These are phyloP conservation scores for Penicillium vulpinum DNA, from an alignment of 2,329 filamentous ascomycete species.

Conservation along the genomic window DNA sequence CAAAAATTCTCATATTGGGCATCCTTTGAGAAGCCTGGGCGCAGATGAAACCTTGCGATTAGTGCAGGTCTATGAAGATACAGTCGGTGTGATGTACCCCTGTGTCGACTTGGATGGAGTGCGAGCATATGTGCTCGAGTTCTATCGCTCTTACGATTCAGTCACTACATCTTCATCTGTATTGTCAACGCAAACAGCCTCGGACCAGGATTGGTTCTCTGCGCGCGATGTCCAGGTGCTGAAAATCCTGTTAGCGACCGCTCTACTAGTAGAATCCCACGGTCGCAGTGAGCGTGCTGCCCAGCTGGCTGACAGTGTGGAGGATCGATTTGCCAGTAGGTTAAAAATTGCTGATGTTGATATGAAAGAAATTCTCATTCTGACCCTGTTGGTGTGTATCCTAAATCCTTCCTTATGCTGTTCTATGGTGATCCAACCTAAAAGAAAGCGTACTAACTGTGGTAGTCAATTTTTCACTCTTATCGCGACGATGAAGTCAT, in stretches of 20 bases:
- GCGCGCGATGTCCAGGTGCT: constrained; percentile 63
- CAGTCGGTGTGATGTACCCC: constrained; percentile 87
- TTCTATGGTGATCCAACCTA: not conserved
- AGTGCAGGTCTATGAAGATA: constrained; percentile 77
- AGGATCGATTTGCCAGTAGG: constrained; percentile 36
- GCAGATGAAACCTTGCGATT: constrained; percentile 76
- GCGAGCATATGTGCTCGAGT: constrained; percentile 48
- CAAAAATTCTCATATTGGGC: constrained; percentile 47
- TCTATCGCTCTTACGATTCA: constrained; percentile 17
- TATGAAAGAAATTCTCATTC: constrained; percentile 40
- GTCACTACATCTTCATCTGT: not conserved
- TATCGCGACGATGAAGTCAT: constrained; percentile 54
- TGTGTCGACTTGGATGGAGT: constrained; percentile 71
- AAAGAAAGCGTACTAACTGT: not conserved
- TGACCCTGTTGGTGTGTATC: constrained; percentile 30
- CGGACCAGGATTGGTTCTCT: constrained; percentile 39
- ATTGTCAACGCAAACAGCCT: not conserved
- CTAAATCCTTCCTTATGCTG: not conserved
- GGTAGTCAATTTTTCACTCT: constrained; percentile 40
- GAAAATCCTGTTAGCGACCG: constrained; percentile 78
- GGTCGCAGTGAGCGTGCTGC: constrained; percentile 65
- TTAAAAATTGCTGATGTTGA: constrained; percentile 40
- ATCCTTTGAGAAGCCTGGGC: constrained; percentile 73
- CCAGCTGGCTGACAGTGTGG: constrained; percentile 36
- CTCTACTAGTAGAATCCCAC: constrained; percentile 71